These are phyloP conservation scores for Cubamyces sp. DNA, from an alignment of 768 basidiomycete species.

Conservation along the genomic window DNA sequence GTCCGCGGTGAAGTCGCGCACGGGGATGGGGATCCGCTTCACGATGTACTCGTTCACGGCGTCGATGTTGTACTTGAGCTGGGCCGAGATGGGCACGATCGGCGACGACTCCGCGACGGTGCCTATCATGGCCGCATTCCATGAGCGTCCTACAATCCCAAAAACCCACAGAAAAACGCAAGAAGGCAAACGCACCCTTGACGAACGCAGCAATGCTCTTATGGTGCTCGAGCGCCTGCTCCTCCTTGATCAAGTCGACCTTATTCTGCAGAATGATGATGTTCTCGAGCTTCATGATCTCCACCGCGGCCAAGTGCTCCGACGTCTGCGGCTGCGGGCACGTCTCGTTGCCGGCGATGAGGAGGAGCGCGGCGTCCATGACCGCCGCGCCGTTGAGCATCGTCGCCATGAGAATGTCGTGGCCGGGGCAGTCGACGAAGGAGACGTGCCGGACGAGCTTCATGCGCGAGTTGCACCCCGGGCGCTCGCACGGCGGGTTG, in stretches of 20 bases:
- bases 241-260: constrained; percentile 96
- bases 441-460: constrained; percentile 95
- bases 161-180: not conserved
- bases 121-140: constrained; percentile 48
- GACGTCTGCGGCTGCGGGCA: constrained; percentile 99
- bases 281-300: constrained; percentile 98
- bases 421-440: constrained; percentile 96
- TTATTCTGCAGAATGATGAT: constrained; percentile 99
- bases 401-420: constrained; percentile 99
- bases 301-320: constrained; percentile 97
- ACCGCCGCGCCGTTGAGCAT: constrained; percentile 99
- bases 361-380: constrained; percentile 97
- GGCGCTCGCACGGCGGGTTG: constrained; percentile 89
- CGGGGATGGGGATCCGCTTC: constrained; percentile 92
- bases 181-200: constrained; percentile 66
- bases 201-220: constrained; percentile 96
- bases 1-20: constrained; percentile 89
- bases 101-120: constrained; percentile 97
- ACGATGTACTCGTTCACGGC: constrained; percentile 99
- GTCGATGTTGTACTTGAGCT: constrained; percentile 98
- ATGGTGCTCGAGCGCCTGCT: constrained; percentile 92
- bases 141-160: not conserved
- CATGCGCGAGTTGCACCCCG: constrained; percentile 90
- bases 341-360: constrained; percentile 97
- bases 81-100: constrained; percentile 98